A percentile compares a stretch with the other conserved stretches of the same genome.
These are phyloP conservation scores for Gamsiella multidivaricata DNA, from an alignment of 192 early-diverging fungal species.

Conservation along the genomic window DNA sequence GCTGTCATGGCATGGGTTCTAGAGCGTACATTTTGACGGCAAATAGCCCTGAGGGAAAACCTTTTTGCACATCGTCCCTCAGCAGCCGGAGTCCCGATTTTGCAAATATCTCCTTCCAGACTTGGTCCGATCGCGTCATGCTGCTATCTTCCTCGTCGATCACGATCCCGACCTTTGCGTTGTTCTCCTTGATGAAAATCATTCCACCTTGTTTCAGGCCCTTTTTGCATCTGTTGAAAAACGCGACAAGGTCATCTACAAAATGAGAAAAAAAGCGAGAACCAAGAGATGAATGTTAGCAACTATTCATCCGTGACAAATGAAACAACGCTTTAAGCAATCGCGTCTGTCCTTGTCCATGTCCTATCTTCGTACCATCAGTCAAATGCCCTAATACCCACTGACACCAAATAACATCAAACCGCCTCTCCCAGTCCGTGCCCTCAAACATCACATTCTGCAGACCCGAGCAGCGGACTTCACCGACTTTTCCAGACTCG, in stretches of 20 bases:
- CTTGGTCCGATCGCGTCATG: slow-evolving; percentile 74
- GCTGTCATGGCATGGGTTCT: slow-evolving; percentile 8
- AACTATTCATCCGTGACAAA: not conserved
- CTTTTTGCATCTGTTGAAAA: slow-evolving; percentile 80
- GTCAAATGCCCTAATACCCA: slow-evolving; percentile 96
- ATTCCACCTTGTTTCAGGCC: slow-evolving; percentile 81
- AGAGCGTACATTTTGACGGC: slow-evolving; percentile 75
- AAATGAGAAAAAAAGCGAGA: not conserved
- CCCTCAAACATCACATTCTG: slow-evolving; percentile 74
- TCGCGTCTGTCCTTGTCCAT: too few species aligned
- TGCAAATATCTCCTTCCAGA: slow-evolving; percentile 71
- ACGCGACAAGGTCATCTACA: slow-evolving; percentile 82
- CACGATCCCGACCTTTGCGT: slow-evolving; percentile 68
- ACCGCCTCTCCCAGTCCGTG: slow-evolving; percentile 69
- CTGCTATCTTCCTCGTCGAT: slow-evolving; percentile 89
- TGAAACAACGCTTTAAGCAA: too few species aligned
- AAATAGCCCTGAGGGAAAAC: slow-evolving; percentile 75
- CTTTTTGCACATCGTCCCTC: slow-evolving; percentile 71
- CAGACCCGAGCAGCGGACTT: slow-evolving; percentile 80
- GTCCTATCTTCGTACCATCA: slow-evolving; percentile 67
- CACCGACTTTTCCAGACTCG: slow-evolving; percentile 64
- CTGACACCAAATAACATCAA: slow-evolving; percentile 98
- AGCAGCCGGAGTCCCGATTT: slow-evolving; percentile 71
- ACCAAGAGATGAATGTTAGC: not conserved
- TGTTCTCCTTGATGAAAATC: slow-evolving; percentile 95